phyloP scores from a whole-genome alignment of 2,329 filamentous ascomycete species.

The Xylaria sp. region DNA sequence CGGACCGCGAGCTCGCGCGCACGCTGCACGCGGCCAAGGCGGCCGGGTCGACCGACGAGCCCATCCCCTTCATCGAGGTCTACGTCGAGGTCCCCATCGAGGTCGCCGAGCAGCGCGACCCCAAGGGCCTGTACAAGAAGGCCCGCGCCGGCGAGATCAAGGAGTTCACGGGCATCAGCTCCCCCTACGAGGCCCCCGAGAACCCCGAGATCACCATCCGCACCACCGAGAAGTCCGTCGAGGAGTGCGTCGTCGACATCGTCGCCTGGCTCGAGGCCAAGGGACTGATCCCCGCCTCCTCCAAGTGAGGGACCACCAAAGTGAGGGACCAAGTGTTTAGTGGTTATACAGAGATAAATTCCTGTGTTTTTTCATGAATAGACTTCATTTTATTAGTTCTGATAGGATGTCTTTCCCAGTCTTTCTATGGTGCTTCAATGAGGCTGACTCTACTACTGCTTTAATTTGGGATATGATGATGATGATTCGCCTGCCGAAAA shows the following conservation, averaged over 20 bases:
- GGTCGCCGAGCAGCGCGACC: conserved; percentile 93
- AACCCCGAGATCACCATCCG: conserved; percentile 87
- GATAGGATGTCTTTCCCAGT: conserved; percentile 7
- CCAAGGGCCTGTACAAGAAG: conserved; percentile 98
- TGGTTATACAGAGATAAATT: conserved; percentile 11
- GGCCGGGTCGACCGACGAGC: conserved; percentile 62
- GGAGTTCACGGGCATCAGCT: conserved; percentile 95
- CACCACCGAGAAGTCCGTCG: conserved; percentile 82
- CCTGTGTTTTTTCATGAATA: conserved; percentile 20
- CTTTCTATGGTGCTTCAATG: conserved; percentile 14
- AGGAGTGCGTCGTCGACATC: conserved; percentile 89
- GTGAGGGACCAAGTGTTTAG: too few species aligned
- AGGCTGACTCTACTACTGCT: conserved; percentile 10
- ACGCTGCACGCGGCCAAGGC: conserved; percentile 74
- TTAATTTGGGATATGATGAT: conserved; percentile 26
- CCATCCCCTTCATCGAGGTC: conserved; percentile 91
- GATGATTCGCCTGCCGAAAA: conserved; percentile 17
- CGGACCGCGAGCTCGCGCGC: conserved; percentile 84
- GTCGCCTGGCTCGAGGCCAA: conserved; percentile 79
- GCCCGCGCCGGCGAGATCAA: conserved; percentile 92
- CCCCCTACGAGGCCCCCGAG: conserved; percentile 91
- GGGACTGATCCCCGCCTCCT: conserved; percentile 60
- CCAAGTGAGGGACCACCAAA: not conserved
- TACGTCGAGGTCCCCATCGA: conserved; percentile 91
- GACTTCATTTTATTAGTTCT: conserved; percentile 17